Base-by-base conservation (phyloP, 305 asterid genomes). In the Rubia balearica region DNA sequence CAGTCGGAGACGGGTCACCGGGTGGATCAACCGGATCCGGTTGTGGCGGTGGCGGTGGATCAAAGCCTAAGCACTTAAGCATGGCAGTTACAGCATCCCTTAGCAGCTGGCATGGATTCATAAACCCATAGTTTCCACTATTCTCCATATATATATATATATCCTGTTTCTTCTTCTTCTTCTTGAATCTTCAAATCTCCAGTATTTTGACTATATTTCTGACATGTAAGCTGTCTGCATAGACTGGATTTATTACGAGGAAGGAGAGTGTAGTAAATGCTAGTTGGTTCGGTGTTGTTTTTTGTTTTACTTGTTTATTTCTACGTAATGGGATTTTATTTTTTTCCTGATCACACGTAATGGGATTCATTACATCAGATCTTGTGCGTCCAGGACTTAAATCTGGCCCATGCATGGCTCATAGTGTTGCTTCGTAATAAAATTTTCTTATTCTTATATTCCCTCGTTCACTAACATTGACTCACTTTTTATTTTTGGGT, bases 1-100 rank as follows among this genome's bases (percentile, higher is more conserved):
- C 19, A 7, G 60, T 17, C 10, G 24, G 60, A 22, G 27, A n/a
- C 24, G 60, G 60, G 60, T 53, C 60, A n/a, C 60, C 24, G 24
- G 60, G 60, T 7, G 60, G 27, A 53, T n/a, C 60, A 53, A n/a
- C 24, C 60, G 60, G 60, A 53, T n/a, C 60, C 24, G 60, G 60
- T 22, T 53, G 60, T 22, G 21, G 21, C 56, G 9, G 59, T 24
- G 59, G 59, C 16, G 60, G 19, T 1, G 24, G 2, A n/a, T 53
- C 60, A n/a, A 10, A 53, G 60, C 60, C 24, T 2, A 53, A 53
- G 60, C 60, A 53, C 60, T 0, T 53, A 27, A 53, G 60, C 8
- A 53, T 53, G 60, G 60, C 60, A 22, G 19, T 53, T 6, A 53
- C 60, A 7, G 60, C 60, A 17, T 53, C 60, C 10, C 22, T 53